Evolutionary conservation across 768 basidiomycete genomes (phyloP).

Genomic region (Tricholoma saponaceum): DNA sequence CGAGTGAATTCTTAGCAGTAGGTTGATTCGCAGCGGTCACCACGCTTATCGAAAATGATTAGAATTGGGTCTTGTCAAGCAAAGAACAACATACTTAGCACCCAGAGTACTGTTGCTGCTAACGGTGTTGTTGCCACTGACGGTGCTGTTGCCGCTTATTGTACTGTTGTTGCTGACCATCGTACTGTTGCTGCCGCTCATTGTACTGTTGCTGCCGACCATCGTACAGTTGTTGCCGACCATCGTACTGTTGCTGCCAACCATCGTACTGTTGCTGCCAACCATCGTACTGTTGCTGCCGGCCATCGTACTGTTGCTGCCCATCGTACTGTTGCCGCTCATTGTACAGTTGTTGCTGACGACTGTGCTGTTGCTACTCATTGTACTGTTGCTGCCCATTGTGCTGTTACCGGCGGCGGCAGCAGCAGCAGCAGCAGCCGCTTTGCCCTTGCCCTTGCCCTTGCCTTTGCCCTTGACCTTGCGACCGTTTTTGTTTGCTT

Average conservation of each 20-base stretch:
- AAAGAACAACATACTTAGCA: not conserved
- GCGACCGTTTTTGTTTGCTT: constrained; percentile 1
- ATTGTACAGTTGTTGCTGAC: constrained; percentile 11
- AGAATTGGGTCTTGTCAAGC: not conserved
- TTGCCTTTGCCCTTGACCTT: not conserved
- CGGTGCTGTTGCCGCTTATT: too few relatives aligned
- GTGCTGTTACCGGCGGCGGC: too few relatives aligned
- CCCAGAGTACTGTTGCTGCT: not conserved
- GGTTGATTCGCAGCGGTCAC: constrained; percentile 39
- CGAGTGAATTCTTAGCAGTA: constrained; percentile 49
- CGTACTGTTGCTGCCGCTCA: too few relatives aligned
- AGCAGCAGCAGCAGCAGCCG: constrained; percentile 8
- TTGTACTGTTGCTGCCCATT: too few relatives aligned
- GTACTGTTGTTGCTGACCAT: too few relatives aligned
- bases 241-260: constrained; percentile 3
- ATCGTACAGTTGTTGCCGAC: constrained; percentile 4
- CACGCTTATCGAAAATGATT: constrained; percentile 1
- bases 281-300: not conserved
- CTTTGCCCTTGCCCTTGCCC: too few relatives aligned
- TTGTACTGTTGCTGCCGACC: constrained; percentile 2
- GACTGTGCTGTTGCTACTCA: too few relatives aligned
- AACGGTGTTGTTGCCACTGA: not conserved
- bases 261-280: not conserved
- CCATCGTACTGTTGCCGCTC: not conserved
- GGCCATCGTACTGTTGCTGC: constrained; percentile 3